phyloP scores from a whole-genome alignment of 805 yeast species.

The Candida manassasensis region DNA sequence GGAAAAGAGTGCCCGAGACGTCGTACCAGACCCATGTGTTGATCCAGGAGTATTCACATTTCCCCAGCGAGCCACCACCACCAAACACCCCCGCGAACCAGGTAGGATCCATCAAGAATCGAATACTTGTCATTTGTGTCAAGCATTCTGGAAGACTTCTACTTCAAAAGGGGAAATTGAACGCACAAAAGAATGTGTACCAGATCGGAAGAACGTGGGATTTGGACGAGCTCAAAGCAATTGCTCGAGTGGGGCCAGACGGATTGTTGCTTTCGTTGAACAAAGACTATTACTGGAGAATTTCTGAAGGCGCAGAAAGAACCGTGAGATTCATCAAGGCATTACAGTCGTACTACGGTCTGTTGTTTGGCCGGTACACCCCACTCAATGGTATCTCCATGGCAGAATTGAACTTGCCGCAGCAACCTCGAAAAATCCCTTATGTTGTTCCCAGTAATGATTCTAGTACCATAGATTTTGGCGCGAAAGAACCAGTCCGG shows the following conservation, averaged over 20 bases:
- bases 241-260: conserved; percentile 50
- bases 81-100: conserved; percentile 37
- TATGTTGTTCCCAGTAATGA: conserved; percentile 7
- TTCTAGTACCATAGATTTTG: conserved; percentile 8
- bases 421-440: conserved; percentile 6
- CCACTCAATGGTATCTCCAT: conserved; percentile 26
- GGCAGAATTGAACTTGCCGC: conserved; percentile 32
- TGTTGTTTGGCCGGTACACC: conserved; percentile 36
- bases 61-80: conserved; percentile 68
- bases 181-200: conserved; percentile 57
- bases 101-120: conserved; percentile 44
- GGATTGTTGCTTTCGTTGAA: conserved; percentile 61
- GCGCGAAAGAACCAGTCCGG: conserved; percentile 16
- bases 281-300: conserved; percentile 77
- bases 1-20: conserved; percentile 17
- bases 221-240: conserved; percentile 57
- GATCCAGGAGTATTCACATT: conserved; percentile 68
- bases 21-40: conserved; percentile 73
- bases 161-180: conserved; percentile 82
- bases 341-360: conserved; percentile 28
- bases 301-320: conserved; percentile 35
- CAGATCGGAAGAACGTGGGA: conserved; percentile 95
- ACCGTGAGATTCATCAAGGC: conserved; percentile 31
- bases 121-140: conserved; percentile 58
- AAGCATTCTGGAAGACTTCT: conserved; percentile 64